Conservation (phyloP, 345 rosid genomes). For the Euclidium syriacum region DNA sequence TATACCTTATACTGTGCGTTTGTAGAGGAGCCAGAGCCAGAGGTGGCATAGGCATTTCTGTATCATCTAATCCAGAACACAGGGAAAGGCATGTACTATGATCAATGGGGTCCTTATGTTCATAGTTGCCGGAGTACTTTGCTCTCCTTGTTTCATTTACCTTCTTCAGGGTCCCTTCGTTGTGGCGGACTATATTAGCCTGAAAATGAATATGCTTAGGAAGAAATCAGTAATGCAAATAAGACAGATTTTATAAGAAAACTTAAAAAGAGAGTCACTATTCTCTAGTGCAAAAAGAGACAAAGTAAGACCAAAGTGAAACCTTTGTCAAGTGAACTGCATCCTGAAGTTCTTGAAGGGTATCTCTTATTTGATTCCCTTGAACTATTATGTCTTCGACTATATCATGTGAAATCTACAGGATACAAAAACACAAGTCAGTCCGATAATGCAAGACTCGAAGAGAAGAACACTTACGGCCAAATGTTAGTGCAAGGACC, state of each 20-base stretch:
- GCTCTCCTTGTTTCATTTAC: slow-evolving; percentile 48
- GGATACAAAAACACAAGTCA: slow-evolving; percentile 8
- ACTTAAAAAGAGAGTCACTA: background rate
- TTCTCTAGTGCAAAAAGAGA: slow-evolving; percentile 1
- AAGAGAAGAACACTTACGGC: background rate
- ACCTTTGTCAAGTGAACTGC: slow-evolving; percentile 88
- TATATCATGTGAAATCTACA: slow-evolving; percentile 74
- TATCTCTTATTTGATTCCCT: slow-evolving; percentile 59
- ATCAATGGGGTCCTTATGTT: slow-evolving; percentile 23
- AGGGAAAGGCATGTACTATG: slow-evolving; percentile 32
- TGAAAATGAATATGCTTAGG: slow-evolving; percentile 23
- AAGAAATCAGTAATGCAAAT: background rate
- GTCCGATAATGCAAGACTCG: background rate
- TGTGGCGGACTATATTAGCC: slow-evolving; percentile 75
- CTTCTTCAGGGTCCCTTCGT: slow-evolving; percentile 64
- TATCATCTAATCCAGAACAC: slow-evolving; percentile 46
- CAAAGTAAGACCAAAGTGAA: background rate
- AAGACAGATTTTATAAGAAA: background rate
- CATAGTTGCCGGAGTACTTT: slow-evolving; percentile 37
- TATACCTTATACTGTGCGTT: slow-evolving; percentile 62
- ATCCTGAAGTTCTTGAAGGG: slow-evolving; percentile 88
- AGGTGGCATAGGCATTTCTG: slow-evolving; percentile 95
- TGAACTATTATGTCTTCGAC: slow-evolving; percentile 72
- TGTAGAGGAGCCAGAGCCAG: slow-evolving; percentile 58
- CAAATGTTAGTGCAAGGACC: slow-evolving; percentile 37